Percentiles rank a stretch among this genome's conserved stretches.
phyloP scores from a whole-genome alignment of 345 rosid genomes.

The Salix purpurea region DNA sequence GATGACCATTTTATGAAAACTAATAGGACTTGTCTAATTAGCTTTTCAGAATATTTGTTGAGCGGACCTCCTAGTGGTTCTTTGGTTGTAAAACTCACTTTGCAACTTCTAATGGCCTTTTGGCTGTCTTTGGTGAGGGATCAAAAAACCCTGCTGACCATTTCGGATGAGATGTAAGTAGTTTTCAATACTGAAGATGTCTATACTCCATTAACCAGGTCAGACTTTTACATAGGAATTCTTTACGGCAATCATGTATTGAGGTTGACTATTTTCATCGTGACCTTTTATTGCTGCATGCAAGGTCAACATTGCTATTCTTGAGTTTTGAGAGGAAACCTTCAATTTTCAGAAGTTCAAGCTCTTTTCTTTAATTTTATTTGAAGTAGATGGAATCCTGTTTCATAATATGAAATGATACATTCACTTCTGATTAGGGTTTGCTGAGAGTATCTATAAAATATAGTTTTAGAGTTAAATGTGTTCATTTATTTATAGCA shows the following conservation, averaged over 20 bases:
- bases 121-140: background rate
- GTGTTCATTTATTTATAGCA: no score
- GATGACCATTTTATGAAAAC: background rate
- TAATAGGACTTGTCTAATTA: background rate
- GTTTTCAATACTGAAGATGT: background rate
- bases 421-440: background rate
- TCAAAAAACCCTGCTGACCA: background rate
- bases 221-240: background rate
- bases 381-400: background rate
- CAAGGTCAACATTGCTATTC: no score
- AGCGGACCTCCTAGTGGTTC: background rate
- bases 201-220: background rate
- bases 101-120: background rate
- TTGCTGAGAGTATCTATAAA: background rate
- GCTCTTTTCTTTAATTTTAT: background rate
- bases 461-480: background rate
- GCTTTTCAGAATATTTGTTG: background rate
- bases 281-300: background rate
- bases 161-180: background rate
- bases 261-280: background rate
- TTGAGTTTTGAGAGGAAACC: background rate
- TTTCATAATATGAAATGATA: background rate
- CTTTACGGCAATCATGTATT: background rate
- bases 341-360: background rate
- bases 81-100: background rate